phyloP scores from a whole-genome alignment of 768 basidiomycete species.

The Tulasnella calospora region DNA sequence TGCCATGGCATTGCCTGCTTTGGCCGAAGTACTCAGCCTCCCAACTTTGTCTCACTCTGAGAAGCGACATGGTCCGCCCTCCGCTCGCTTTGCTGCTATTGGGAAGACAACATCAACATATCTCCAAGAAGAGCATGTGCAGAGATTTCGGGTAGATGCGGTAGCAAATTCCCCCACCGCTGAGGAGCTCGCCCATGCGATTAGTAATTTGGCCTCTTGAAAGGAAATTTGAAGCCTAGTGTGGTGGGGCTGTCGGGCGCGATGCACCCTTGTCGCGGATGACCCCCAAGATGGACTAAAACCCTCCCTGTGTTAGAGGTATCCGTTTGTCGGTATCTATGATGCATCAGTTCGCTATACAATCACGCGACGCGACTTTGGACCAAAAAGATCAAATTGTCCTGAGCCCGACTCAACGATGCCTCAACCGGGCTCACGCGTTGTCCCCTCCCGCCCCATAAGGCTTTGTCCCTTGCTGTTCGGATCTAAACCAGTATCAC shows the following conservation, averaged over 20 bases:
- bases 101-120: constrained; percentile 61
- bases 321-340: too few relatives aligned
- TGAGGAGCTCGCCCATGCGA: constrained; percentile 42
- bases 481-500: too few relatives aligned
- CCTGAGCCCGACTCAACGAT: too few relatives aligned
- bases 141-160: constrained; percentile 48
- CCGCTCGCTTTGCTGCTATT: constrained; percentile 51
- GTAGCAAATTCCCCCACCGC: constrained; percentile 55
- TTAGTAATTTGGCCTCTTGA: constrained; percentile 26
- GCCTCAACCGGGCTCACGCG: too few relatives aligned
- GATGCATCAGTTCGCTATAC: too few relatives aligned
- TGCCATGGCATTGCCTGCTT: constrained; percentile 49
- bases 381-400: too few relatives aligned
- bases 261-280: too few relatives aligned
- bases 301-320: too few relatives aligned
- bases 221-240: background rate
- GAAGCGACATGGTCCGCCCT: background rate
- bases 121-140: constrained; percentile 43
- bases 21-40: constrained; percentile 48
- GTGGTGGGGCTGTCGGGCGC: background rate
- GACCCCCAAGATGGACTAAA: too few relatives aligned
- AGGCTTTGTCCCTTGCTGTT: too few relatives aligned
- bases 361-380: too few relatives aligned
- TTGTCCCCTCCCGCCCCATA: too few relatives aligned
- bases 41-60: constrained; percentile 18